phyloP scores from a whole-genome alignment of 2,329 filamentous ascomycete species.

The Penicillium polonicum region DNA sequence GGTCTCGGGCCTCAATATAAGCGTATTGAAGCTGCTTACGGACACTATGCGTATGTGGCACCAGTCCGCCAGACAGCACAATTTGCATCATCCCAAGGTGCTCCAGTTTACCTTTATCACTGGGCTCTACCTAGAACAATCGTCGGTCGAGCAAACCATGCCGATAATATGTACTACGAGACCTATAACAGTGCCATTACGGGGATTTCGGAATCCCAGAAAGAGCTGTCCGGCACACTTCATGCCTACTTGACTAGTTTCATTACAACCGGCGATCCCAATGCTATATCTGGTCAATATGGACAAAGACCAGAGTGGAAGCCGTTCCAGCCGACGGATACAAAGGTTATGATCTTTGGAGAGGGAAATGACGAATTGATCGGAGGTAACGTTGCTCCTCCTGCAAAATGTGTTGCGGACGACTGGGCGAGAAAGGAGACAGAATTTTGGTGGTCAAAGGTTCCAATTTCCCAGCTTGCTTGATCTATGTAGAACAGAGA shows the following conservation, averaged over 20 bases:
- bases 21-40: constrained; percentile 51
- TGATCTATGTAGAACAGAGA: not conserved
- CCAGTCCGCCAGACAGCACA: constrained; percentile 50
- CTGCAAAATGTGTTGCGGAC: constrained; percentile 44
- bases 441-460: constrained; percentile 47
- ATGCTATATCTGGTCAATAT: constrained; percentile 33
- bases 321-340: constrained; percentile 30
- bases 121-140: constrained; percentile 52
- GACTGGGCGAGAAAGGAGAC: constrained; percentile 47
- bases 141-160: constrained; percentile 49
- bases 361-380: constrained; percentile 51
- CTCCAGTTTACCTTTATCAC: constrained; percentile 53
- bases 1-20: constrained; percentile 53
- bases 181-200: constrained; percentile 40
- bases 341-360: constrained; percentile 47
- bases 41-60: constrained; percentile 51
- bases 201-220: constrained; percentile 41
- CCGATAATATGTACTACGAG: constrained; percentile 52
- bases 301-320: constrained; percentile 39
- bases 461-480: constrained; percentile 29
- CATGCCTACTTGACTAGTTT: constrained; percentile 54
- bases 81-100: constrained; percentile 35
- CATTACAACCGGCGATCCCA: constrained; percentile 49
- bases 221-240: constrained; percentile 43
- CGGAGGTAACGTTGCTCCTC: constrained; percentile 42